Conservation (phyloP, 345 rosid species). For the Psidium guajava region DNA sequence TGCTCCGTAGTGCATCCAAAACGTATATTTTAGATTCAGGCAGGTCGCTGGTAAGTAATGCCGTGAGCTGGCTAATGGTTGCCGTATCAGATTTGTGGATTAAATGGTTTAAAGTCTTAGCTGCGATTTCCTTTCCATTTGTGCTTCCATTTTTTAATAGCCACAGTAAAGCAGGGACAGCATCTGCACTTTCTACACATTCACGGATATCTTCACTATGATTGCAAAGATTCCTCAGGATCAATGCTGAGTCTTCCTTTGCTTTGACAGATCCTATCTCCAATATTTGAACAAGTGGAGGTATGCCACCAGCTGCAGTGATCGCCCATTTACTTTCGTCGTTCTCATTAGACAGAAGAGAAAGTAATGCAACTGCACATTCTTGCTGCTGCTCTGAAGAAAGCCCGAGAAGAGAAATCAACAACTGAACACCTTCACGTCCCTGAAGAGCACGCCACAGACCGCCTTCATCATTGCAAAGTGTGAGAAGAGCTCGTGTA, state of each 20-base stretch:
- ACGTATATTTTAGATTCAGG: conserved; percentile 93
- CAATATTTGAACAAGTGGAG: conserved; percentile 97
- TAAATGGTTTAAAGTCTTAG: conserved; percentile 92
- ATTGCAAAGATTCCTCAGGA: conserved; percentile 94
- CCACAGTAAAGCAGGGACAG: conserved; percentile 99
- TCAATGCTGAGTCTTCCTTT: conserved; percentile 95
- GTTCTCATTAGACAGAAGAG: conserved; percentile 86
- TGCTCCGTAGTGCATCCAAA: conserved; percentile 90
- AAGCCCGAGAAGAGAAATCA: conserved; percentile 98
- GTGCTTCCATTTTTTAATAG: conserved; percentile 92
- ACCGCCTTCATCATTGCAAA: conserved; percentile 81
- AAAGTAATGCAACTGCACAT: conserved; percentile 97
- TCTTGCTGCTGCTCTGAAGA: conserved; percentile 99
- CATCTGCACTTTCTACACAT: conserved; percentile 99
- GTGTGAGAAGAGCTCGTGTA: conserved; percentile 71
- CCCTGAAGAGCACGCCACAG: conserved; percentile 97
- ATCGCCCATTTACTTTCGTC: conserved; percentile 99
- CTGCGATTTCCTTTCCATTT: conserved; percentile 97
- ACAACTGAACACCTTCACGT: conserved; percentile 92
- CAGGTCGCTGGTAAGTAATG: conserved; percentile 84
- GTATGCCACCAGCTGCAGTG: conserved; percentile 99
- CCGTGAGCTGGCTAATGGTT: conserved; percentile 94
- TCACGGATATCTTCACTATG: conserved; percentile 99
- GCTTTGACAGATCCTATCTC: conserved; percentile 98
- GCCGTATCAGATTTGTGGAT: conserved; percentile 97